A percentile compares a stretch with the other conserved stretches of the same genome.
Evolutionary conservation across 1,139 yeast species (phyloP).

Genomic region (Saccharomyces pastorianus): DNA sequence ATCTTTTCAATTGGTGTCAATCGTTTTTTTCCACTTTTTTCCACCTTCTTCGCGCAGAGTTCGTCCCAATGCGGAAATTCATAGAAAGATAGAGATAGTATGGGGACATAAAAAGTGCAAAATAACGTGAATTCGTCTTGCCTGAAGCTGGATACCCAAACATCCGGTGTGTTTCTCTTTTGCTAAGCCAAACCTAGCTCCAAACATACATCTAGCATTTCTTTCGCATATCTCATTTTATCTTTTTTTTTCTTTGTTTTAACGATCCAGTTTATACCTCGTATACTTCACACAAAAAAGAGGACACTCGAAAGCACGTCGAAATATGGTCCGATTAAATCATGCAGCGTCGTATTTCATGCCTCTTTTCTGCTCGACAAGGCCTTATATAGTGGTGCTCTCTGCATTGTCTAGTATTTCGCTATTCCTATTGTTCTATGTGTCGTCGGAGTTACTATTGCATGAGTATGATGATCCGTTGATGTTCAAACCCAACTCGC

Average conservation of each 20-base stretch:
- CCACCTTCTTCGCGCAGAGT: background rate
- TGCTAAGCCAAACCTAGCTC: background rate
- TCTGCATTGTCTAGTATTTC: constrained; percentile 10
- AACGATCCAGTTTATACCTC: background rate
- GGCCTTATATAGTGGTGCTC: constrained; percentile 19
- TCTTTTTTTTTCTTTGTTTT: background rate
- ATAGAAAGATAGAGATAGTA: background rate
- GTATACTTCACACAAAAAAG: background rate
- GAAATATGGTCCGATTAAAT: constrained; percentile 26
- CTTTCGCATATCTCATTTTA: background rate
- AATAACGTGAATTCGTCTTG: background rate
- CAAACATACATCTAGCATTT: background rate
- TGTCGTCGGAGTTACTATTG: constrained; percentile 19
- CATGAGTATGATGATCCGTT: constrained; percentile 24
- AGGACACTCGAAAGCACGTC: background rate
- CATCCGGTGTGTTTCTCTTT: background rate
- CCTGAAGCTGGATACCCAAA: background rate
- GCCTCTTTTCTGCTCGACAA: constrained; percentile 30
- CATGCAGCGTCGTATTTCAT: constrained; percentile 29
- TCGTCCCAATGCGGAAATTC: background rate
- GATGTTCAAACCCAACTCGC: constrained; percentile 31
- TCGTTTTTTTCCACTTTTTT: background rate
- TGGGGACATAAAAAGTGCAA: background rate
- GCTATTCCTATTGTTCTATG: constrained; percentile 17
- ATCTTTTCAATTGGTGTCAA: background rate